Evolutionary conservation across 225 moss, liverwort and hornwort species (phyloP).

Genomic region (Physcomitrium patens): DNA sequence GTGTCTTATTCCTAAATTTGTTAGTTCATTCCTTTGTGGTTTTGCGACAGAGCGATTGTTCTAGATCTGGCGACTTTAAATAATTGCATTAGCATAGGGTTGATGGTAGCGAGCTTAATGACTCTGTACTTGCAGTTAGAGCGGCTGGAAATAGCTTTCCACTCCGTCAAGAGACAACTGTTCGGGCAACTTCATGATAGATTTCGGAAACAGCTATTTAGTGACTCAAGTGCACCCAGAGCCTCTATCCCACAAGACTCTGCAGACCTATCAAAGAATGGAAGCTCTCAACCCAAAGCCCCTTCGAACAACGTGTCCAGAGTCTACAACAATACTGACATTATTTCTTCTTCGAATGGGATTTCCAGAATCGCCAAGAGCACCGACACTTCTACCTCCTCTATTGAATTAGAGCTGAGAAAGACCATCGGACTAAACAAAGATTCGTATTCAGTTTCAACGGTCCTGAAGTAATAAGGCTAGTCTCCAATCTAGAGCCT

Average conservation of each 20-base stretch:
- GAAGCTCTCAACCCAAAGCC: slow-evolving; percentile 23
- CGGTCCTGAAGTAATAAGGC: slow-evolving; percentile 45
- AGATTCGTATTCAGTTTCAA: slow-evolving; percentile 34
- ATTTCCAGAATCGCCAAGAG: slow-evolving; percentile 23
- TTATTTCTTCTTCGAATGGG: not conserved
- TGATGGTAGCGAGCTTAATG: not conserved
- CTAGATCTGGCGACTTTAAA: not conserved
- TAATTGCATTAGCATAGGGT: too few relatives aligned
- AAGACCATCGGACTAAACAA: slow-evolving; percentile 40
- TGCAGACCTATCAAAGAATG: slow-evolving; percentile 12
- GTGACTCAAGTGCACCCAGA: slow-evolving; percentile 27
- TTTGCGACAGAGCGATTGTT: not conserved
- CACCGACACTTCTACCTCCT: slow-evolving; percentile 28
- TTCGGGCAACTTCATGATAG: slow-evolving; percentile 78
- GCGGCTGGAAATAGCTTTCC: slow-evolving; percentile 89
- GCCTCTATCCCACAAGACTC: slow-evolving; percentile 11
- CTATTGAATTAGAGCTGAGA: slow-evolving; percentile 40
- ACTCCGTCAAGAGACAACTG: slow-evolving; percentile 79
- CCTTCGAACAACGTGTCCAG: slow-evolving; percentile 22
- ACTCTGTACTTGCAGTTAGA: slow-evolving; percentile 61
- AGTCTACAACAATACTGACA: slow-evolving; percentile 15
- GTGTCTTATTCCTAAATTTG: too few relatives aligned
- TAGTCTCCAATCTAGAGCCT: slow-evolving; percentile 6
- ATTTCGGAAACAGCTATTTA: slow-evolving; percentile 65
- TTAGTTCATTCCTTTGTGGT: too few relatives aligned